Evolutionary conservation across 768 basidiomycete species (phyloP).

Genomic region (Lentinula lateritia): DNA sequence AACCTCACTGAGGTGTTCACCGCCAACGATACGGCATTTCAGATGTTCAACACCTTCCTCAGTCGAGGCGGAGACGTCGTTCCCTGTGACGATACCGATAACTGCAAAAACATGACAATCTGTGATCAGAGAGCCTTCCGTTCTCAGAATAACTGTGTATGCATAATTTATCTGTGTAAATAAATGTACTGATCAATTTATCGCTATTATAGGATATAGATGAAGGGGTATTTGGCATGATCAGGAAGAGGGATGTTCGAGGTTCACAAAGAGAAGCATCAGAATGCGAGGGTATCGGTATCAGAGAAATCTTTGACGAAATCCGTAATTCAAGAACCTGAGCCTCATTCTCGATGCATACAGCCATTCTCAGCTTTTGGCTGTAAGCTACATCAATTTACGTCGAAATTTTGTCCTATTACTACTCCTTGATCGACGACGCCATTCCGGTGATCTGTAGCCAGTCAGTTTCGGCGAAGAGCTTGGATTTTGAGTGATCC

Average conservation of each 20-base stretch:
- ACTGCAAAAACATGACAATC: conserved; percentile 34
- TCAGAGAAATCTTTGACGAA: background rate
- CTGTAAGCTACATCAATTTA: too few relatives aligned
- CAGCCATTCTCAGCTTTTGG: too few relatives aligned
- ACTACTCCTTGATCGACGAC: too few relatives aligned
- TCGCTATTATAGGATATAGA: background rate
- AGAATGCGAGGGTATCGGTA: background rate
- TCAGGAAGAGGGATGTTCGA: background rate
- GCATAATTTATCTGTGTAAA: conserved; percentile 1
- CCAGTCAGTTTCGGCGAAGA: too few relatives aligned
- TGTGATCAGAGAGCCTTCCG: conserved; percentile 40
- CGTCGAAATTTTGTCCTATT: too few relatives aligned
- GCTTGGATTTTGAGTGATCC: too few relatives aligned
- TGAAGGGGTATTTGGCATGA: background rate
- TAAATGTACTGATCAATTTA: background rate
- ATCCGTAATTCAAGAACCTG: background rate
- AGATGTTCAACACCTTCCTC: conserved; percentile 33
- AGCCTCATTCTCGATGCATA: too few relatives aligned
- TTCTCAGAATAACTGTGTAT: conserved; percentile 38
- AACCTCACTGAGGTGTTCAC: conserved; percentile 28
- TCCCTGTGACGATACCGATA: conserved; percentile 25
- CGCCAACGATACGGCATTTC: conserved; percentile 23
- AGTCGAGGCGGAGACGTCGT: conserved; percentile 31
- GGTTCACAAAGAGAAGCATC: background rate
- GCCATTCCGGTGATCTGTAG: too few relatives aligned